A percentile compares a stretch with the other conserved stretches of the same genome.
These are phyloP conservation scores for Cystoisospora suis DNA, from an alignment of 169 alveolate species.

Conservation along the genomic window DNA sequence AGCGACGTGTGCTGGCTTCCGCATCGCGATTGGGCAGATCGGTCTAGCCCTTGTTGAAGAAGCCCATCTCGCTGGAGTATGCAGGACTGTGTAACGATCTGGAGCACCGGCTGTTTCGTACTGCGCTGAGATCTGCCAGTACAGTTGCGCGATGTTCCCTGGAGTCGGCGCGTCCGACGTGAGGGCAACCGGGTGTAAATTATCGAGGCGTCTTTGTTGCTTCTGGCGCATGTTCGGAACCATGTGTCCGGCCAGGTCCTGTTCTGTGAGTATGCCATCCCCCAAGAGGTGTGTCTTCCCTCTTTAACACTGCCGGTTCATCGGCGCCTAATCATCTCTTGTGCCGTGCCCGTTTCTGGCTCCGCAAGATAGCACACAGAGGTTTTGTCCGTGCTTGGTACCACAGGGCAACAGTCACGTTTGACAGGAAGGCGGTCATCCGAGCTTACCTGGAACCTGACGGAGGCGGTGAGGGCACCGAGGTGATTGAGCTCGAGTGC, in stretches of 20 bases:
- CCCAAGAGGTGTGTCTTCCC: not conserved
- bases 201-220: no score
- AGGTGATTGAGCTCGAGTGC: constrained; percentile 6
- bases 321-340: not conserved
- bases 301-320: not conserved
- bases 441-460: constrained; percentile 30
- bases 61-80: no score
- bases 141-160: no score
- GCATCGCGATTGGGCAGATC: not conserved
- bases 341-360: not conserved
- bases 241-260: not conserved
- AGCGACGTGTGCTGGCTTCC: not conserved
- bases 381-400: no score
- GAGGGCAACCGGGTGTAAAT: no score
- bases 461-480: not conserved
- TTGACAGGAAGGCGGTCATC: not conserved
- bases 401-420: constrained; percentile 21
- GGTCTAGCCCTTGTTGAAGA: no score
- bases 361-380: no score
- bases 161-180: no score
- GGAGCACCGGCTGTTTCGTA: no score
- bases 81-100: no score
- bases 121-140: no score
- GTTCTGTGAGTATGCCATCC: not conserved
- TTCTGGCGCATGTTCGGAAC: no score